These are phyloP conservation scores for Globisporangium spiculum DNA, from an alignment of 352 stramenopile species.

Conservation along the genomic window DNA sequence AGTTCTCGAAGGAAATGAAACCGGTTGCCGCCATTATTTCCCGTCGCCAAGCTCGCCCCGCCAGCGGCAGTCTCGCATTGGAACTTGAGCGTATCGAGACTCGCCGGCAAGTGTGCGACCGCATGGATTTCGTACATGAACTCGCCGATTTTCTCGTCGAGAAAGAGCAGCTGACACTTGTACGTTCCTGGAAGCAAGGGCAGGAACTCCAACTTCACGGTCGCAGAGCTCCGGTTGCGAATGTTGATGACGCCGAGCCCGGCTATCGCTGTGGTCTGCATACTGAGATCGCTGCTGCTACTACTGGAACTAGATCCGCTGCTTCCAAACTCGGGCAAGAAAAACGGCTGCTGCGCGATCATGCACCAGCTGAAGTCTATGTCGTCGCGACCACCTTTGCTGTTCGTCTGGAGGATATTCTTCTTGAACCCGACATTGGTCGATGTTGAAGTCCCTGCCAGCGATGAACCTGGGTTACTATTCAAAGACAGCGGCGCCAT, in stretches of 20 bases:
- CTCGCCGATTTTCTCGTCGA: slow-evolving; percentile 92
- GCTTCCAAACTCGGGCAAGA: slow-evolving; percentile 57
- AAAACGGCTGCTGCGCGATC: slow-evolving; percentile 65
- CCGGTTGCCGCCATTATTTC: slow-evolving; percentile 12
- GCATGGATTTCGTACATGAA: slow-evolving; percentile 92
- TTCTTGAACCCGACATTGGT: background rate
- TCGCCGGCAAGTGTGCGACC: slow-evolving; percentile 70
- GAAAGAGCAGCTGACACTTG: slow-evolving; percentile 87
- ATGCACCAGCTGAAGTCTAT: slow-evolving; percentile 64
- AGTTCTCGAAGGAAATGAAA: slow-evolving; percentile 74
- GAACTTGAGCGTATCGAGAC: slow-evolving; percentile 77
- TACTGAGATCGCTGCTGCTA: slow-evolving; percentile 11
- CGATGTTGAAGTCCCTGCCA: background rate
- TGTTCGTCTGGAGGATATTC: slow-evolving; percentile 9
- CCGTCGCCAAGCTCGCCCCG: slow-evolving; percentile 6
- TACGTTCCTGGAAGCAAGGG: slow-evolving; percentile 87
- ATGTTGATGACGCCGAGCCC: slow-evolving; percentile 35
- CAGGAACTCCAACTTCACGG: slow-evolving; percentile 87
- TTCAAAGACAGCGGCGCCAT: background rate
- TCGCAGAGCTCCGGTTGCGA: slow-evolving; percentile 48
- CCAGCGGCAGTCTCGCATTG: slow-evolving; percentile 51
- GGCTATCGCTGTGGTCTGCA: slow-evolving; percentile 12
- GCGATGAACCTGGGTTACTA: background rate
- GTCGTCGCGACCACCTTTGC: slow-evolving; percentile 30
- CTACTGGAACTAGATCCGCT: slow-evolving; percentile 10